Percentiles rank a stretch among this genome's conserved stretches.
phyloP scores from a whole-genome alignment of 164 flowering plant genomes.

The Tetrastigma voinierianum region DNA sequence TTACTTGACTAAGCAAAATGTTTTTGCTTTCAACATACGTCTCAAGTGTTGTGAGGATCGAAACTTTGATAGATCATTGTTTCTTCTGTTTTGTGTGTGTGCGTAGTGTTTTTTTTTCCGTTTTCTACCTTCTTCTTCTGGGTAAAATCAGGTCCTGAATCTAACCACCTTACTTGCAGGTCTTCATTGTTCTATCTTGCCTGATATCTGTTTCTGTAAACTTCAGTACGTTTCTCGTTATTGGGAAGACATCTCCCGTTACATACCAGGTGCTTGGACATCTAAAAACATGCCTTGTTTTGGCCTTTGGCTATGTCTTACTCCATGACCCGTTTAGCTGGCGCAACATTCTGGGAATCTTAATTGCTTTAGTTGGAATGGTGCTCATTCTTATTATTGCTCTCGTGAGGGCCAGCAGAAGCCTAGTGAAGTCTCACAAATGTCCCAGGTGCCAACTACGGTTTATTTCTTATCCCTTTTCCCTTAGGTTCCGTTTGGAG shows the following conservation, averaged over 20 bases:
- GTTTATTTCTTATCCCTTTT: not conserved
- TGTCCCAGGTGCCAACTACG: slow-evolving; percentile 63
- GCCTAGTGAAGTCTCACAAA: slow-evolving; percentile 54
- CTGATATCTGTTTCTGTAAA: slow-evolving; percentile 92
- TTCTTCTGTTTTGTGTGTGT: not conserved
- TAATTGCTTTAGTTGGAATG: slow-evolving; percentile 90
- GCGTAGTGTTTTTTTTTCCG: not conserved
- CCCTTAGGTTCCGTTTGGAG: too few relatives aligned
- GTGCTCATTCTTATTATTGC: slow-evolving; percentile 82
- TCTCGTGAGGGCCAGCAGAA: slow-evolving; percentile 69
- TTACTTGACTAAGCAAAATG: slow-evolving; percentile 76
- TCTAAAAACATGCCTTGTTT: slow-evolving; percentile 87
- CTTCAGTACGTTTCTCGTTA: slow-evolving; percentile 95
- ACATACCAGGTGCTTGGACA: slow-evolving; percentile 98
- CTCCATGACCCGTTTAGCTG: slow-evolving; percentile 90
- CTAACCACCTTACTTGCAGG: slow-evolving; percentile 46
- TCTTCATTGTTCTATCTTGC: slow-evolving; percentile 91
- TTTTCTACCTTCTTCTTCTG: not conserved
- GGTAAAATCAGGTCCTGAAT: not conserved
- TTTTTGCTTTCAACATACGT: slow-evolving; percentile 90
- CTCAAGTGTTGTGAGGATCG: slow-evolving; percentile 71
- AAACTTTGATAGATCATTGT: not conserved
- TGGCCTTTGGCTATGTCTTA: slow-evolving; percentile 85
- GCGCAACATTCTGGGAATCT: slow-evolving; percentile 84
- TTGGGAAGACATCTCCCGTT: slow-evolving; percentile 97